phyloP scores from a whole-genome alignment of 164 flowering plant genomes.

The Santalum album region DNA sequence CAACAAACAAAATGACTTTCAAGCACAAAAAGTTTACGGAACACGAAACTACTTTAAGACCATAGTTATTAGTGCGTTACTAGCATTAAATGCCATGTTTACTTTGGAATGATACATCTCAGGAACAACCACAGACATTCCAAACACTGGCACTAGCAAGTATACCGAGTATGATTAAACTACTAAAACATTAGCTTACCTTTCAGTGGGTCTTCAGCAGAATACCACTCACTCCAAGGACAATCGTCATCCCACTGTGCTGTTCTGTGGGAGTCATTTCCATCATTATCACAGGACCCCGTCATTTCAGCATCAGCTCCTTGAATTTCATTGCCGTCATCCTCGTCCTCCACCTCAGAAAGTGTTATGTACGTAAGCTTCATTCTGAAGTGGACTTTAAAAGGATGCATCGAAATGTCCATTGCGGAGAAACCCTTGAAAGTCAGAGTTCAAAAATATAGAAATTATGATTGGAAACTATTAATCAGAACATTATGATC shows the following conservation, averaged over 20 bases:
- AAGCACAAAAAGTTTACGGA: no score
- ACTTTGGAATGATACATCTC: no score
- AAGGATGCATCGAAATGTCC: constrained; percentile 55
- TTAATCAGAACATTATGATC: background rate
- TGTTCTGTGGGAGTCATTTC: constrained; percentile 26
- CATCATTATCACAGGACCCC: constrained; percentile 29
- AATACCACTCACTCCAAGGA: constrained; percentile 98
- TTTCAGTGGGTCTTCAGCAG: constrained; percentile 88
- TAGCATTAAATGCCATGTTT: no score
- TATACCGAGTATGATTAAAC: background rate
- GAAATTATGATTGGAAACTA: background rate
- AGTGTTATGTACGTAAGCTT: constrained; percentile 81
- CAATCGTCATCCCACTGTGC: constrained; percentile 94
- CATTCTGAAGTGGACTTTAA: constrained; percentile 70
- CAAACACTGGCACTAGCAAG: background rate
- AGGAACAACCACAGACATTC: background rate
- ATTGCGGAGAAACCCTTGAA: constrained; percentile 62
- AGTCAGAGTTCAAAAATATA: constrained; percentile 11
- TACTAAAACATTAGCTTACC: constrained; percentile 27
- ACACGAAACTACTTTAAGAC: no score
- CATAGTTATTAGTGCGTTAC: no score
- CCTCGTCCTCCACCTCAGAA: constrained; percentile 54
- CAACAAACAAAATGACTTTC: no score
- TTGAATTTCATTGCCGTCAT: constrained; percentile 29
- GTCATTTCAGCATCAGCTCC: constrained; percentile 31